These are phyloP conservation scores for Fusarium nurragi DNA, from an alignment of 2,329 filamentous ascomycete genomes.

Conservation along the genomic window DNA sequence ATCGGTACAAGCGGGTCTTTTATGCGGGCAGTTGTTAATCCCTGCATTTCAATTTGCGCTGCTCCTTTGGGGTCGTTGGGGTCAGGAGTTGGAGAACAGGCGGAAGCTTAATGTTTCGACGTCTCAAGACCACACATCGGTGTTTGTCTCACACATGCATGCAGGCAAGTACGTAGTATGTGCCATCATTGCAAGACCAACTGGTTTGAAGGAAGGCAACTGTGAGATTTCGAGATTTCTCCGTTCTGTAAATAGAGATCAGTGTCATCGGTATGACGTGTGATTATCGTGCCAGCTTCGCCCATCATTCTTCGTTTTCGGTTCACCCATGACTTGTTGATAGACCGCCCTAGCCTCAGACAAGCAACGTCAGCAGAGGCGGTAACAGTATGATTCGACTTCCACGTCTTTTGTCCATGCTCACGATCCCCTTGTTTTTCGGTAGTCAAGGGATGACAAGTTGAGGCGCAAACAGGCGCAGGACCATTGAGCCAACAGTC, in stretches of 20 bases:
- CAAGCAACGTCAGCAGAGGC: constrained; percentile 15
- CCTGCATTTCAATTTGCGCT: constrained; percentile 42
- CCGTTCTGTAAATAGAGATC: constrained; percentile 18
- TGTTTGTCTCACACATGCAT: constrained; percentile 23
- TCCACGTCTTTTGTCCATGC: neutral
- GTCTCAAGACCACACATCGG: neutral
- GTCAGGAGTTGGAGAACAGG: constrained; percentile 21
- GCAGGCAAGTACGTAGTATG: constrained; percentile 2
- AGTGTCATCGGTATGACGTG: constrained; percentile 24
- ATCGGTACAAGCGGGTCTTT: constrained; percentile 41
- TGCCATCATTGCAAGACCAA: neutral
- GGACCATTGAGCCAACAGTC: constrained; percentile 13
- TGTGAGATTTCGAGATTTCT: constrained; percentile 5
- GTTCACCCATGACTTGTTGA: constrained; percentile 13
- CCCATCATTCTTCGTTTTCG: constrained; percentile 26
- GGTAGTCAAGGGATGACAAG: neutral
- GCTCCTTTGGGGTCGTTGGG: constrained; percentile 31
- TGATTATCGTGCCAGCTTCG: constrained; percentile 13
- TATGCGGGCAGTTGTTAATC: constrained; percentile 37
- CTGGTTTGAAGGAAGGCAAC: neutral
- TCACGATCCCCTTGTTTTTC: neutral
- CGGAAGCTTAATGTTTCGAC: constrained; percentile 13
- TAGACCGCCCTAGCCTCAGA: constrained; percentile 25
- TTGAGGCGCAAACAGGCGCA: constrained; percentile 6
- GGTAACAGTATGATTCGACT: neutral